Percentiles rank a stretch among this genome's conserved stretches.
Evolutionary conservation across 768 basidiomycete species (phyloP).

Genomic region (Phylloporus sp.): DNA sequence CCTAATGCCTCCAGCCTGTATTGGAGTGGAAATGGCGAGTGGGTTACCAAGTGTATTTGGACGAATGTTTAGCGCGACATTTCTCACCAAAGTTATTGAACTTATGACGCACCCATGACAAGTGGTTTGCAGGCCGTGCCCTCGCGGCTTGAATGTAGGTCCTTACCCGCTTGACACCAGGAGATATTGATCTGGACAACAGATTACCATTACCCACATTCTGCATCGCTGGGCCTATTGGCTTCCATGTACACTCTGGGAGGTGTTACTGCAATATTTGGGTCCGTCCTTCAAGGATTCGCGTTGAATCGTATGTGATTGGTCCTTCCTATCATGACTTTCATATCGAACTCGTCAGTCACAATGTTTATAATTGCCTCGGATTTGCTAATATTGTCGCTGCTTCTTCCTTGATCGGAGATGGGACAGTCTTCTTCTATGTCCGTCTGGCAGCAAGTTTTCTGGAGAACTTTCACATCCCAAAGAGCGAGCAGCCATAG

Average conservation of each 20-base stretch:
- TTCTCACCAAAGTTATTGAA: neutral
- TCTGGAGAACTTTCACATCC: slow-evolving; percentile 10
- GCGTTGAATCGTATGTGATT: neutral
- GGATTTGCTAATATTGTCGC: slow-evolving; percentile 5
- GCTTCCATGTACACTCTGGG: neutral
- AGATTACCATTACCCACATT: slow-evolving; percentile 48
- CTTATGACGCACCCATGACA: slow-evolving; percentile 48
- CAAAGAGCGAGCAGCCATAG: slow-evolving; percentile 9
- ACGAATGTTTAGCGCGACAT: too few relatives aligned
- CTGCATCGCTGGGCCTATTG: slow-evolving; percentile 42
- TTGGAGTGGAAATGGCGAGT: slow-evolving; percentile 8
- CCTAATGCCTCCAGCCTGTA: slow-evolving; percentile 44
- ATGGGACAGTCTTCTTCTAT: neutral
- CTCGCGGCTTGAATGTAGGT: slow-evolving; percentile 50
- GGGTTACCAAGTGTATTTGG: slow-evolving; percentile 6
- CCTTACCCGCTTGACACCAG: neutral
- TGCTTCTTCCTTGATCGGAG: slow-evolving; percentile 6
- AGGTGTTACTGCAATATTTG: neutral
- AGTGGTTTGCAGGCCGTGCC: slow-evolving; percentile 59
- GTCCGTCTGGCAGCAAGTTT: neutral
- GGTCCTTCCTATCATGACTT: neutral
- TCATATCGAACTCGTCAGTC: neutral
- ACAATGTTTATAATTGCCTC: slow-evolving; percentile 5
- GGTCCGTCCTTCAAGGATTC: neutral
- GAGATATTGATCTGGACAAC: neutral